phyloP scores from a whole-genome alignment of 106 monocot genomes.

The Allium fistulosum region DNA sequence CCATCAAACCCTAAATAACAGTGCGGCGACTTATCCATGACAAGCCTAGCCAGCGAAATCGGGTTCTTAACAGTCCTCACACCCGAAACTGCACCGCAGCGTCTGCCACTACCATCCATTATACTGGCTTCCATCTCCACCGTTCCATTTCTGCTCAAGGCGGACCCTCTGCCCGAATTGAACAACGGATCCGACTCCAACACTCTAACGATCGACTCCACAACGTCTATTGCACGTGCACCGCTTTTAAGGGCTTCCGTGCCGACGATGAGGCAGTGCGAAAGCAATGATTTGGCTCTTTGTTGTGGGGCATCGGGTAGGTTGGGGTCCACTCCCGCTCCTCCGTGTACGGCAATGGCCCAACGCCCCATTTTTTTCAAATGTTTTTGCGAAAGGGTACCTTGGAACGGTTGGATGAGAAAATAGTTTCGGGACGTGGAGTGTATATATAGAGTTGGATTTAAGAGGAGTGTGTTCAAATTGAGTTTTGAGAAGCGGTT shows the following conservation, averaged over 20 bases:
- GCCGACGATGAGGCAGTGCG: conserved; percentile 68
- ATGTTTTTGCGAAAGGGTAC: neutral
- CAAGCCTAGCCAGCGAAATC: conserved; percentile 70
- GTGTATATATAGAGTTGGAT: neutral
- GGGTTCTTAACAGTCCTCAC: conserved; percentile 91
- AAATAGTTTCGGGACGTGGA: neutral
- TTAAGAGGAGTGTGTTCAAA: neutral
- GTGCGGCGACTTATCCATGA: conserved; percentile 94
- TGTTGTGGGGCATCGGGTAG: conserved; percentile 73
- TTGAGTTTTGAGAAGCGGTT: conserved; percentile 1
- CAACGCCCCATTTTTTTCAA: conserved; percentile 39
- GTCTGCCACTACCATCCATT: conserved; percentile 73
- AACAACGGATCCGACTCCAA: conserved; percentile 85
- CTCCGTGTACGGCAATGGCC: conserved; percentile 90
- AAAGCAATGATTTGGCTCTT: conserved; percentile 56
- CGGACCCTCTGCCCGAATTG: conserved; percentile 87
- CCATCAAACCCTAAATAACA: conserved; percentile 93
- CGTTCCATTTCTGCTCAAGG: conserved; percentile 56
- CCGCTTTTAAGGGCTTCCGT: conserved; percentile 30
- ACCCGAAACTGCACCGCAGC: conserved; percentile 93
- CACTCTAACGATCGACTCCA: conserved; percentile 76
- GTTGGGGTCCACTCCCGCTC: conserved; percentile 88
- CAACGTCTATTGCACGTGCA: conserved; percentile 60
- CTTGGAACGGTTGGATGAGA: neutral
- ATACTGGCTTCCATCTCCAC: conserved; percentile 99